Evolutionary conservation across 108 stramenopile genomes (phyloP).

Genomic region (Aurantiochytrium sp.): DNA sequence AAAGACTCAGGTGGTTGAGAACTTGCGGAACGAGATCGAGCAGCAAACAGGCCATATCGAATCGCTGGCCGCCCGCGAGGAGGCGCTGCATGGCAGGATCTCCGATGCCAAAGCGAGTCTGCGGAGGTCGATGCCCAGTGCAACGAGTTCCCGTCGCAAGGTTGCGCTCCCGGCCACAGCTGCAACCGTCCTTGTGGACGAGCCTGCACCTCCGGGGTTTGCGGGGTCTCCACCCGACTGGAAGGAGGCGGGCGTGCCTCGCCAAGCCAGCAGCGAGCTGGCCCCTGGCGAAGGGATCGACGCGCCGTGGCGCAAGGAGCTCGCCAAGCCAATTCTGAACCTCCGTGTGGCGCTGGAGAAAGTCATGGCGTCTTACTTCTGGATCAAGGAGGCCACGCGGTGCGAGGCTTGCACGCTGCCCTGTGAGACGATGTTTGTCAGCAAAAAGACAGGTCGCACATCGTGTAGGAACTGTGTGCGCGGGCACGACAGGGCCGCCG

Average conservation of each 20-base stretch:
- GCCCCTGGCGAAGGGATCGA: background rate
- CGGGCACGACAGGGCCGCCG: background rate
- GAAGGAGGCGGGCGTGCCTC: background rate
- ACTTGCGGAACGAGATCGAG: background rate
- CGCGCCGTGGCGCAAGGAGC: background rate
- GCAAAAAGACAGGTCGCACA: background rate
- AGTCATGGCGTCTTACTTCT: background rate
- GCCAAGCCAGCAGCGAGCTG: background rate
- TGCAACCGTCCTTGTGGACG: too few species aligned
- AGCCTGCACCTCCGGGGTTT: too few species aligned
- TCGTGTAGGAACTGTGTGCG: background rate
- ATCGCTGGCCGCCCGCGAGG: too few species aligned
- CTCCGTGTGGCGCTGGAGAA: background rate
- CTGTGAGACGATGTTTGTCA: background rate
- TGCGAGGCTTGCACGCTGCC: background rate
- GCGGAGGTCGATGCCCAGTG: too few species aligned
- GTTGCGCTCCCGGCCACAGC: too few species aligned
- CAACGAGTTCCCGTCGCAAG: too few species aligned
- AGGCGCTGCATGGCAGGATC: too few species aligned
- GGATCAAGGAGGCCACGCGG: background rate
- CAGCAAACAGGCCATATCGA: too few species aligned
- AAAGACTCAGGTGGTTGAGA: background rate
- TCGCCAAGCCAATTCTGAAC: background rate
- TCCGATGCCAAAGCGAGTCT: too few species aligned
- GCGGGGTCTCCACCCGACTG: too few species aligned